Evolutionary conservation across 352 stramenopile genomes (phyloP).

Genomic region (Globisporangium apiculatum): DNA sequence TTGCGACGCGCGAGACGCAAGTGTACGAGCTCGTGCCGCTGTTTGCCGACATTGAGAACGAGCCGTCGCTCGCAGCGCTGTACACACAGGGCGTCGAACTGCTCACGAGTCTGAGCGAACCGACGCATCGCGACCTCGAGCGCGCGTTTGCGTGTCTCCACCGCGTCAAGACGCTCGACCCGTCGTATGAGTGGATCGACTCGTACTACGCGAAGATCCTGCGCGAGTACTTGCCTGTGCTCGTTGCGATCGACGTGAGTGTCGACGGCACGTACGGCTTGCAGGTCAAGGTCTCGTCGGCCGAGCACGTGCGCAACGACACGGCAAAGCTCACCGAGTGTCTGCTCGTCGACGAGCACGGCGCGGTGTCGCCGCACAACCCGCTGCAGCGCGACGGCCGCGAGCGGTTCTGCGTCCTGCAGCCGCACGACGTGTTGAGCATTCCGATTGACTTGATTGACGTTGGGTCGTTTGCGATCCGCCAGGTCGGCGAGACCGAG

Average conservation of each 20-base stretch:
- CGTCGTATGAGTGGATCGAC: constrained; percentile 81
- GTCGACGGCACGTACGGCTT: constrained; percentile 71
- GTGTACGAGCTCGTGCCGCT: constrained; percentile 69
- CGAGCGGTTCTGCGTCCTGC: constrained; percentile 53
- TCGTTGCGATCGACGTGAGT: constrained; percentile 62
- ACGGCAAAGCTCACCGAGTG: constrained; percentile 71
- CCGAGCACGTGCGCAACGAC: constrained; percentile 68
- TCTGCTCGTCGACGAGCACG: constrained; percentile 51
- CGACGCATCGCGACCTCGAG: constrained; percentile 47
- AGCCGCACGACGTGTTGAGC: constrained; percentile 39
- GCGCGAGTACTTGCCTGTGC: constrained; percentile 57
- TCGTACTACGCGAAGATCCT: constrained; percentile 70
- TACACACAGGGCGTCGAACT: constrained; percentile 66
- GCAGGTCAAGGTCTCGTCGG: constrained; percentile 71
- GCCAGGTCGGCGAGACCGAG: constrained; percentile 75
- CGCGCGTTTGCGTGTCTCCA: constrained; percentile 70
- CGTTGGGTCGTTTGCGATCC: constrained; percentile 67
- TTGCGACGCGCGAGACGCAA: constrained; percentile 62
- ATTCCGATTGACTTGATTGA: constrained; percentile 77
- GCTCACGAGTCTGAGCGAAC: constrained; percentile 57
- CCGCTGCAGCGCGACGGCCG: constrained; percentile 31
- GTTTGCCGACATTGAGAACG: constrained; percentile 67
- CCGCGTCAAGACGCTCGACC: constrained; percentile 58
- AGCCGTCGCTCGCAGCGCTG: constrained; percentile 53
- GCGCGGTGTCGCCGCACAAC: constrained; percentile 46